Evolutionary conservation across 768 basidiomycete genomes (phyloP).

Genomic region (Holtermannia corniformis): DNA sequence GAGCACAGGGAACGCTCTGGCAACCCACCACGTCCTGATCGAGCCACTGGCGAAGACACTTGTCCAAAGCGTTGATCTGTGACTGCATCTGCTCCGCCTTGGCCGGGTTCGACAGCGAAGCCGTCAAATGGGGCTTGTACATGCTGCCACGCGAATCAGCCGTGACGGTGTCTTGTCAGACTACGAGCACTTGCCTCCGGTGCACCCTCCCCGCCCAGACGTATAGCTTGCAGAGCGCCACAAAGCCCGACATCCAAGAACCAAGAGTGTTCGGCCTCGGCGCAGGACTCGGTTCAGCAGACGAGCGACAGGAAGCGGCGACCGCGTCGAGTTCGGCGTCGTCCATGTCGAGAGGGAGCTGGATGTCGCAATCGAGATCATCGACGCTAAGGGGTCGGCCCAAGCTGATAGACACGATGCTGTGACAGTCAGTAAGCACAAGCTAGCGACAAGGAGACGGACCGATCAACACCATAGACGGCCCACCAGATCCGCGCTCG

Average conservation of each 20-base stretch:
- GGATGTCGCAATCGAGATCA: constrained; percentile 83
- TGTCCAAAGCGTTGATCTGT: constrained; percentile 67
- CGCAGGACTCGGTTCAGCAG: background rate
- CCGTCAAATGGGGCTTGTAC: constrained; percentile 9
- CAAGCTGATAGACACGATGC: constrained; percentile 82
- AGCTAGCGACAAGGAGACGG: background rate
- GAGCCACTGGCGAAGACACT: constrained; percentile 71
- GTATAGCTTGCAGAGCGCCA: constrained; percentile 66
- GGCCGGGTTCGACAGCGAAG: constrained; percentile 60
- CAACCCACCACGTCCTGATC: constrained; percentile 47
- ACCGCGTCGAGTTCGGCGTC: constrained; percentile 53
- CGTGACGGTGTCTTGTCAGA: constrained; percentile 57
- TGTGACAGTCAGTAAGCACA: constrained; percentile 41
- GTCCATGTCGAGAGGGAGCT: constrained; percentile 71
- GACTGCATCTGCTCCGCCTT: constrained; percentile 65
- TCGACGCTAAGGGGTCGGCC: constrained; percentile 82
- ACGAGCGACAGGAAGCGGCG: constrained; percentile 1
- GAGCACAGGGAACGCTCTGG: too few relatives aligned
- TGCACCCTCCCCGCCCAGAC: constrained; percentile 61
- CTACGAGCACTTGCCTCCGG: constrained; percentile 68
- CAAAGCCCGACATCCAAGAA: constrained; percentile 71
- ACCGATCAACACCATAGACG: constrained; percentile 62
- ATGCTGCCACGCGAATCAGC: constrained; percentile 40
- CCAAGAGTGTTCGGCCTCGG: constrained; percentile 21
- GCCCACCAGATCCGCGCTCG: constrained; percentile 91